A percentile compares a stretch with the other conserved stretches of the same genome.
Conservation (phyloP, 1,139 yeast species). For the Hemisphaericaspora lyxosophila region DNA sequence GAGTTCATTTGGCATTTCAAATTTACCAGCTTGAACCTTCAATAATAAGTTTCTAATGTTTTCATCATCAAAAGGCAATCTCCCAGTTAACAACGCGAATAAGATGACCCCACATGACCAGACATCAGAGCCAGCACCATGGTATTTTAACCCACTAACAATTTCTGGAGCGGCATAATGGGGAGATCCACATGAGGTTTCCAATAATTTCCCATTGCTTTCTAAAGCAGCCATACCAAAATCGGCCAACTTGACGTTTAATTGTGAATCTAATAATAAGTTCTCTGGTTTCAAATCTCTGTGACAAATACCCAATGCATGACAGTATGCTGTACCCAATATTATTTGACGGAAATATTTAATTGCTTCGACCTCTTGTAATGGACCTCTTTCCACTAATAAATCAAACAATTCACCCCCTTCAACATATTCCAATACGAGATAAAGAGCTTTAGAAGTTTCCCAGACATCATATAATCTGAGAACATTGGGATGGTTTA, state of each 20-base stretch:
- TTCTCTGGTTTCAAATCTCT: slow-evolving; percentile 83
- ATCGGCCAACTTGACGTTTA: slow-evolving; percentile 76
- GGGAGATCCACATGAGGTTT: slow-evolving; percentile 83
- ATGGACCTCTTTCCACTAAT: slow-evolving; percentile 76
- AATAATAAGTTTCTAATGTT: slow-evolving; percentile 66
- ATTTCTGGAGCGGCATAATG: slow-evolving; percentile 89
- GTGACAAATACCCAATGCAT: slow-evolving; percentile 76
- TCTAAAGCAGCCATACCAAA: slow-evolving; percentile 89
- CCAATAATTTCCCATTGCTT: slow-evolving; percentile 65
- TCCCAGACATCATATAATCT: slow-evolving; percentile 83
- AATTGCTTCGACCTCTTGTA: slow-evolving; percentile 72
- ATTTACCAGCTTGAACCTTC: slow-evolving; percentile 74
- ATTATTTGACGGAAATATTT: slow-evolving; percentile 74
- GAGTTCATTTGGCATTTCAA: slow-evolving; percentile 64
- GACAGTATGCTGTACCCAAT: slow-evolving; percentile 80
- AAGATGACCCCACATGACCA: slow-evolving; percentile 87
- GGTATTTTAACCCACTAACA: slow-evolving; percentile 72
- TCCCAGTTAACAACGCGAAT: slow-evolving; percentile 75
- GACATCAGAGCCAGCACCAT: slow-evolving; percentile 81
- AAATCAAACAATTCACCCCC: slow-evolving; percentile 82
- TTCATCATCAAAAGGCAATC: slow-evolving; percentile 80
- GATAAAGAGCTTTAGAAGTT: slow-evolving; percentile 68
- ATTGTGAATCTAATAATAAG: slow-evolving; percentile 61
- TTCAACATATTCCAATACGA: slow-evolving; percentile 77
- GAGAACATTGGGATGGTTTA: slow-evolving; percentile 75